Evolutionary conservation across 2,329 filamentous ascomycete species (phyloP).

Genomic region (Sporothrix curviconia): DNA sequence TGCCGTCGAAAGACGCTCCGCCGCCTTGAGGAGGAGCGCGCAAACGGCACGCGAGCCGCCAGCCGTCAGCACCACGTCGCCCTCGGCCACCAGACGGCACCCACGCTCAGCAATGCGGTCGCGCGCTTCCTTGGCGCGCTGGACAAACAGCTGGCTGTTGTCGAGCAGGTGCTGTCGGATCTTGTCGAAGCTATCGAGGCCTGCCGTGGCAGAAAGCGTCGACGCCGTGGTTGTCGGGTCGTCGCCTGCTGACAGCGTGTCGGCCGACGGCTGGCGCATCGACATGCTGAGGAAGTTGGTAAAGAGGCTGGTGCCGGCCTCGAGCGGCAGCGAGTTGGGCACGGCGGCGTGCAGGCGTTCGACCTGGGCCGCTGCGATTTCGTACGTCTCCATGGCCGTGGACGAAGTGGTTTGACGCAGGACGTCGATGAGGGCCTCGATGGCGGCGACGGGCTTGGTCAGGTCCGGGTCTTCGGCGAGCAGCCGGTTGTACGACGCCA

Average conservation of each 20-base stretch:
- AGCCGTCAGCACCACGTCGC: slow-evolving; percentile 78
- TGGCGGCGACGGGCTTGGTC: slow-evolving; percentile 80
- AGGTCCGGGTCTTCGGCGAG: slow-evolving; percentile 67
- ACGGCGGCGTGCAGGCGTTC: slow-evolving; percentile 70
- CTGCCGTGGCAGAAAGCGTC: slow-evolving; percentile 16
- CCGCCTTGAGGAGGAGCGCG: slow-evolving; percentile 66
- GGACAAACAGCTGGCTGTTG: slow-evolving; percentile 81
- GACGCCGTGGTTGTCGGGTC: neutral
- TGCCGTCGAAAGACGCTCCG: slow-evolving; percentile 45
- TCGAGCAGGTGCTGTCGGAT: slow-evolving; percentile 76
- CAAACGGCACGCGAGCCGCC: slow-evolving; percentile 82
- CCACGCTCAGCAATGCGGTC: slow-evolving; percentile 77
- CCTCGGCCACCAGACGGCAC: slow-evolving; percentile 70
- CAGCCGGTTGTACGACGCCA: slow-evolving; percentile 47
- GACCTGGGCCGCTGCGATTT: slow-evolving; percentile 72
- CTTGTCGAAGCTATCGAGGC: slow-evolving; percentile 63
- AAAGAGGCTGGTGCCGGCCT: slow-evolving; percentile 91
- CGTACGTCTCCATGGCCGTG: slow-evolving; percentile 90
- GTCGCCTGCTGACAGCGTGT: neutral
- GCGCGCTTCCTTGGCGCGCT: slow-evolving; percentile 76
- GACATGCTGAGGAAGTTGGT: slow-evolving; percentile 84
- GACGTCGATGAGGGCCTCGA: slow-evolving; percentile 64
- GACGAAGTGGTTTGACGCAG: slow-evolving; percentile 72
- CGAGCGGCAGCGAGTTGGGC: slow-evolving; percentile 83
- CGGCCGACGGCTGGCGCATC: slow-evolving; percentile 45